Percentiles rank a stretch among this genome's conserved stretches.
Conservation (phyloP, 495 filamentous ascomycete species). For the Aspergillus funiculosus region DNA sequence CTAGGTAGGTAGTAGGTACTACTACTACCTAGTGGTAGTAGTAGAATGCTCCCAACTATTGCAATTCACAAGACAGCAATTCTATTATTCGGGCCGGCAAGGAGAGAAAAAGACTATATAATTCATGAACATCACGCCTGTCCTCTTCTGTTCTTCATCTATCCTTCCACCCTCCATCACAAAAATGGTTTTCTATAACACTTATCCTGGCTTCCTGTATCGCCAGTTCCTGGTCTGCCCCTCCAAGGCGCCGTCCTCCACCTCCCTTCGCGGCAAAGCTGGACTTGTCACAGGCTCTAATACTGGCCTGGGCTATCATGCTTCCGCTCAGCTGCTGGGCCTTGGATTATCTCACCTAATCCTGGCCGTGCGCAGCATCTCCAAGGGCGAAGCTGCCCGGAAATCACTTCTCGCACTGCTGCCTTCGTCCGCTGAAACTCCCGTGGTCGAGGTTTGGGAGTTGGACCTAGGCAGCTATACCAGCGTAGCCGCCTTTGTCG, state of each 20-base stretch:
- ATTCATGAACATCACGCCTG: neutral
- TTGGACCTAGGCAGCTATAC: conserved; percentile 26
- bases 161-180: neutral
- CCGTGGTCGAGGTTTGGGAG: conserved; percentile 29
- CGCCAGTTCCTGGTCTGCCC: conserved; percentile 21
- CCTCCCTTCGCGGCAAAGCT: conserved; percentile 20
- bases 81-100: no score
- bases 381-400: conserved; percentile 30
- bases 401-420: conserved; percentile 1
- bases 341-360: conserved; percentile 37
- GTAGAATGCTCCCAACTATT: no score
- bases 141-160: neutral
- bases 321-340: conserved; percentile 32
- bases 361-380: conserved; percentile 39
- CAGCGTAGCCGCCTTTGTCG: conserved; percentile 23
- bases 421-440: neutral
- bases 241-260: conserved; percentile 27
- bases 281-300: conserved; percentile 43
- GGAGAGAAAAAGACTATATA: no score
- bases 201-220: conserved; percentile 17
- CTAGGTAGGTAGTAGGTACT: no score
- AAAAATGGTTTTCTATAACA: conserved; percentile 18
- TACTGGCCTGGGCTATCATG: conserved; percentile 38
- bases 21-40: no score
- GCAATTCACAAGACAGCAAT: no score